These are phyloP conservation scores for Phaeotremella fagi DNA, from an alignment of 768 basidiomycete species.

Conservation along the genomic window DNA sequence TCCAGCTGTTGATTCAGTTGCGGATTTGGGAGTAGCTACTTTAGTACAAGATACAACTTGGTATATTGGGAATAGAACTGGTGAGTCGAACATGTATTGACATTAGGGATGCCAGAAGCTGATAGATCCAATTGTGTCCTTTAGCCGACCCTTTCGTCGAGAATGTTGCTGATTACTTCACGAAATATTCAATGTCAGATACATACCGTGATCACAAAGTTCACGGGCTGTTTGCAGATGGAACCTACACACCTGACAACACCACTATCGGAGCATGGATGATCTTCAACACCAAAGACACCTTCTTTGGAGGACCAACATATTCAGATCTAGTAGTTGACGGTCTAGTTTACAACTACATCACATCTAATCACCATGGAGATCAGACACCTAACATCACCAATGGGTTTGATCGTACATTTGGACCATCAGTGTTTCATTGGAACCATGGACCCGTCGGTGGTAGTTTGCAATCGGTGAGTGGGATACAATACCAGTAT, in stretches of 20 bases:
- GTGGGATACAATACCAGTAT: not conserved
- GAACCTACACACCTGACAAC: slow-evolving; percentile 9
- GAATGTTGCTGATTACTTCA: slow-evolving; percentile 29
- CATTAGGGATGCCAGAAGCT: slow-evolving; percentile 1
- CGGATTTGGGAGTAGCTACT: not conserved
- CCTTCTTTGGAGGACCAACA: slow-evolving; percentile 24
- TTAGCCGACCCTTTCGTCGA: not conserved
- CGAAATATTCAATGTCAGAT: slow-evolving; percentile 27
- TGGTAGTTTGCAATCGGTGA: not conserved
- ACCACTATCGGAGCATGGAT: slow-evolving; percentile 24
- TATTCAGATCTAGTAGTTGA: slow-evolving; percentile 29
- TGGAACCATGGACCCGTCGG: slow-evolving; percentile 11
- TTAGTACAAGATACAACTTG: slow-evolving; percentile 35
- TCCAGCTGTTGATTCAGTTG: slow-evolving; percentile 8
- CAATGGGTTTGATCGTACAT: slow-evolving; percentile 30
- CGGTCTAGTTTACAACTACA: slow-evolving; percentile 25
- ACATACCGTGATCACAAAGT: slow-evolving; percentile 18
- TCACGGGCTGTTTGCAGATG: slow-evolving; percentile 32
- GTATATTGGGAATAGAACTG: slow-evolving; percentile 11
- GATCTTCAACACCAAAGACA: slow-evolving; percentile 25
- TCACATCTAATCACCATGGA: slow-evolving; percentile 28
- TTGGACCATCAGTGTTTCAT: slow-evolving; percentile 27
- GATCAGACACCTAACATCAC: slow-evolving; percentile 20
- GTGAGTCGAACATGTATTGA: slow-evolving; percentile 9
- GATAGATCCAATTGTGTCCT: too few relatives aligned